Percentiles rank a stretch among this genome's conserved stretches.
Conservation (phyloP, 176 grass and related monocot genomes). For the Otatea glauca region DNA sequence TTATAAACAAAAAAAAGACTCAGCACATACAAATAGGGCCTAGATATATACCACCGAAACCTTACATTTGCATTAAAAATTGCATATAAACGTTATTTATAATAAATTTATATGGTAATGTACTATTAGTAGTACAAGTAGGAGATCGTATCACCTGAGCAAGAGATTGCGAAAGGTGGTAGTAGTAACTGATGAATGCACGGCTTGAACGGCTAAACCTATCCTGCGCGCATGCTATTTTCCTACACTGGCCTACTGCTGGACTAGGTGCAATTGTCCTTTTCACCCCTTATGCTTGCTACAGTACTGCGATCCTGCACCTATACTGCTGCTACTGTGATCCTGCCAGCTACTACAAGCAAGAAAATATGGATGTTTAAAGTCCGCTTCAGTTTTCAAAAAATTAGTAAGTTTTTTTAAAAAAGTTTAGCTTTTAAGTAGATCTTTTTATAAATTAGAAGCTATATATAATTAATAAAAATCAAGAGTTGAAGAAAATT, state of each 20-base stretch:
- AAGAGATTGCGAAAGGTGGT: background rate
- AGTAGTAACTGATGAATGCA: constrained; percentile 20
- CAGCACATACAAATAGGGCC: no score
- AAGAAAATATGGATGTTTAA: background rate
- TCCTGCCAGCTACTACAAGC: background rate
- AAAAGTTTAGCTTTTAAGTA: no score
- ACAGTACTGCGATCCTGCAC: background rate
- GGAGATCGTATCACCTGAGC: constrained; percentile 4
- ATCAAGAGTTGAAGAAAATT: no score
- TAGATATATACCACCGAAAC: background rate
- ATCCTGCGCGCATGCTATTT: constrained; percentile 24
- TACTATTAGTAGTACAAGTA: background rate
- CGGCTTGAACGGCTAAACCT: background rate
- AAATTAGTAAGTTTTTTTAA: no score
- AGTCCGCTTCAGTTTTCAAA: no score
- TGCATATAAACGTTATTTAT: background rate
- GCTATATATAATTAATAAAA: no score
- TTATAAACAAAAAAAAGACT: no score
- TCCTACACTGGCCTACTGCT: constrained; percentile 20
- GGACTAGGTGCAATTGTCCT: background rate
- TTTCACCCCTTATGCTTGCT: background rate
- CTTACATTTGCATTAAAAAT: background rate
- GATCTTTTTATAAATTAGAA: no score
- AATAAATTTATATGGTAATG: background rate
- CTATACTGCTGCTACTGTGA: background rate